phyloP scores from a whole-genome alignment of 176 grass and related monocot species.

The Zizania latifolia region DNA sequence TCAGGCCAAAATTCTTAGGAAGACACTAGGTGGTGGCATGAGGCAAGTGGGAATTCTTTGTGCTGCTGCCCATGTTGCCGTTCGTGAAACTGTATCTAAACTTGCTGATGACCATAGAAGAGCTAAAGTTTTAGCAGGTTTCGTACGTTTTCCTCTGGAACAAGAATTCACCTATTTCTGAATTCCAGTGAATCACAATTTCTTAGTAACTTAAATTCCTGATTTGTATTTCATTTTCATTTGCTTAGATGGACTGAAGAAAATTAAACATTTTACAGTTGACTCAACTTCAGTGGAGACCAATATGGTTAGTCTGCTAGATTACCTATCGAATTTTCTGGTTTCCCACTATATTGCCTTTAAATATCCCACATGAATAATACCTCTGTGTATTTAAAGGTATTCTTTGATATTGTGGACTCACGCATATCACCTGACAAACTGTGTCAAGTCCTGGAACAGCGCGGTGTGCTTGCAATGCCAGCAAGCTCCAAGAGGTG shows the following conservation, averaged over 20 bases:
- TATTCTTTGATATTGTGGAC: slow-evolving; percentile 67
- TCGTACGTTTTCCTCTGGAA: not conserved
- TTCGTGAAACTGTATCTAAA: slow-evolving; percentile 60
- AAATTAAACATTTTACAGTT: slow-evolving; percentile 61
- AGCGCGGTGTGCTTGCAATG: slow-evolving; percentile 75
- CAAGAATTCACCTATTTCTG: not conserved
- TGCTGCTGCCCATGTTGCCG: slow-evolving; percentile 71
- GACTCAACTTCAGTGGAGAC: slow-evolving; percentile 61
- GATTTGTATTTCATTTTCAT: not conserved
- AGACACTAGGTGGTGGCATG: slow-evolving; percentile 96
- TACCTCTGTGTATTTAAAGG: slow-evolving; percentile 17
- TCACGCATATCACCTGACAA: slow-evolving; percentile 48
- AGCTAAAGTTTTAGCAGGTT: slow-evolving; percentile 83
- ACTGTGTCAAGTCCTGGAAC: slow-evolving; percentile 62
- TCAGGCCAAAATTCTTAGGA: slow-evolving; percentile 84
- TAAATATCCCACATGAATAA: not conserved
- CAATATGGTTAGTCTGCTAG: slow-evolving; percentile 58
- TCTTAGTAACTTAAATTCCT: not conserved
- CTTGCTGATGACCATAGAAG: slow-evolving; percentile 78
- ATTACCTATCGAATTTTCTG: not conserved
- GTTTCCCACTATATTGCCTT: not conserved
- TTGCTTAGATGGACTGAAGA: slow-evolving; percentile 67
- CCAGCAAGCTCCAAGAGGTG: slow-evolving; percentile 67
- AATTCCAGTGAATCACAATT: not conserved
- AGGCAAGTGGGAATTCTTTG: slow-evolving; percentile 91